Conservation (phyloP, 1,284 basidiomycete species). For the Cutaneotrichosporon mucoides region DNA sequence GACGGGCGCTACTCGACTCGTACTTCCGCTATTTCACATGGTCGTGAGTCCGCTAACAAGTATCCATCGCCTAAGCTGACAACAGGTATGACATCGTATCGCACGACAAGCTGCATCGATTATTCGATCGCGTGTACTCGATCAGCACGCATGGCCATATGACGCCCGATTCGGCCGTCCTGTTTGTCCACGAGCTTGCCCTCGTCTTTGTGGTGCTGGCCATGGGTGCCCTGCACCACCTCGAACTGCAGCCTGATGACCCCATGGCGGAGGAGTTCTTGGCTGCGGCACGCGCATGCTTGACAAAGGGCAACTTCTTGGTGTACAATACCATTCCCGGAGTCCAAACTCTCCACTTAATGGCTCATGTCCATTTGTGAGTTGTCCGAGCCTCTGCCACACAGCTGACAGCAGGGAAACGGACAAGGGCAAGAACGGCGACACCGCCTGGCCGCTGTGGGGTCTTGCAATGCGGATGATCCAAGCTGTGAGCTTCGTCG, state of each 20-base stretch:
- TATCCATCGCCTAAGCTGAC: not conserved
- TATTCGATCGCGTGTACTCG: constrained; percentile 14
- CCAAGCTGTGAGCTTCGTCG: constrained; percentile 9
- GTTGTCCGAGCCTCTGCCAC: not conserved
- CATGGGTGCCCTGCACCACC: constrained; percentile 32
- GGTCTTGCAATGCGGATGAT: constrained; percentile 22
- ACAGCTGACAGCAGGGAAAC: constrained; percentile 8
- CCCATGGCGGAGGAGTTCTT: constrained; percentile 29
- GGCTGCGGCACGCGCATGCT: constrained; percentile 25
- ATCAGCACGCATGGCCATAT: constrained; percentile 3
- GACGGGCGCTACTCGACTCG: constrained; percentile 23
- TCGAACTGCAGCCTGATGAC: constrained; percentile 36
- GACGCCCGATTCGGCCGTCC: constrained; percentile 1
- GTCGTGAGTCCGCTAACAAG: constrained; percentile 21
- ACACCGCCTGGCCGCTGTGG: constrained; percentile 27
- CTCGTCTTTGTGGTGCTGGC: constrained; percentile 33
- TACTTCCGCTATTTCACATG: constrained; percentile 30
- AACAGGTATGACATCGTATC: constrained; percentile 7
- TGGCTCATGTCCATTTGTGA: constrained; percentile 22
- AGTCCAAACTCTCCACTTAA: constrained; percentile 30
- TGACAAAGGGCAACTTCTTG: constrained; percentile 33
- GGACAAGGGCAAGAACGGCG: constrained; percentile 26
- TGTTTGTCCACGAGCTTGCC: constrained; percentile 26
- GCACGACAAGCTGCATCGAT: constrained; percentile 15
- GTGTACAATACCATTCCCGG: constrained; percentile 33